Base-by-base conservation (phyloP, 2,329 filamentous ascomycete species). In the Diplodia sapinea region DNA sequence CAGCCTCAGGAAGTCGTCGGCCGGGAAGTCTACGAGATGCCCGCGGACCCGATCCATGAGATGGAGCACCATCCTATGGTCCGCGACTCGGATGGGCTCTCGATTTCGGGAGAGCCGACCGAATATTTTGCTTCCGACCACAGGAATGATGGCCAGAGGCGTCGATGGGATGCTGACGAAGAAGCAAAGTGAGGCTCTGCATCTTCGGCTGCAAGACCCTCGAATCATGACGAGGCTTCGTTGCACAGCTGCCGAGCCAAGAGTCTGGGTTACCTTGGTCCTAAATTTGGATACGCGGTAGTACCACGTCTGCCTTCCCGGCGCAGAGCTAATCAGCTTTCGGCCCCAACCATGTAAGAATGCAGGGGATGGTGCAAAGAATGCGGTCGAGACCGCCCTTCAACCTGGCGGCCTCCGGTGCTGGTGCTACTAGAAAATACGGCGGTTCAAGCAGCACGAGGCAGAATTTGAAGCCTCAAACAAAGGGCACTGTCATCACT, bases 1-100 rank as follows among this genome's bases (percentile, higher is more conserved):
- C 36, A 38, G 36, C 59, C 59, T 5, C 59, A 63, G 9, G 59
- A 63, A 51, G 31, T 63, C 26, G 47, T 51, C 29, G 59, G 59
- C 11, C 51, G 47, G 11, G 59, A 63, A 17, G 38, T 63, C 2
- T 47, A 51, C 59, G 59, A 63, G 40, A 51, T 63, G 59, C 31
- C 59, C 20, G 59, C 59, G 13, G 47, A 63, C 12, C 13, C 59
- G 7, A 63, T 63, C 26, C 59, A 51, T 15, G 59, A 63, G 31
- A 63, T 63, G 59, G 57, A 62, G 40, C 57, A 62, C 7, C 57
- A 29, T 20, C 47, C 59, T 17, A 49, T 51, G 9, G 50, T 51
- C 2, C 59, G 59, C 59, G 59, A 63, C 15, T 51, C 59, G 8
- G 59, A 63, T 33, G 59, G 23, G 8, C 31, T 51, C 2, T 63